These are phyloP conservation scores for Stemphylium lycopersici DNA, from an alignment of 2,329 filamentous ascomycete species.

Conservation along the genomic window DNA sequence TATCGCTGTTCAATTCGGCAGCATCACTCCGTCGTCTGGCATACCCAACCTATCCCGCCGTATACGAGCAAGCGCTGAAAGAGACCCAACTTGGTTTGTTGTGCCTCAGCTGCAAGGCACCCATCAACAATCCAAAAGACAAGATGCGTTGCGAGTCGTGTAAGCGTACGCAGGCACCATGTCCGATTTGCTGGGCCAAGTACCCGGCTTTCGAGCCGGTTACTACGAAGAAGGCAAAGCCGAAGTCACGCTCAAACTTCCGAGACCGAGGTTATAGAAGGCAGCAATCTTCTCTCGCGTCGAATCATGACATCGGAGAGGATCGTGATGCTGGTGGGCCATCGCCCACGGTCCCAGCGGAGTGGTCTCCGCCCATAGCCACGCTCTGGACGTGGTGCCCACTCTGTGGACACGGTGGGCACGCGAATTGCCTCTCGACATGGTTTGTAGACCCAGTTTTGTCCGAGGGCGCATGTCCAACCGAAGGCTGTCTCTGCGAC, in stretches of 20 bases:
- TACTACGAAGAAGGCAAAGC: conserved; percentile 39
- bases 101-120: conserved; percentile 63
- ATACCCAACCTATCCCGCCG: conserved; percentile 61
- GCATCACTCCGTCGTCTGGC: conserved; percentile 62
- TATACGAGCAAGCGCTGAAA: conserved; percentile 63
- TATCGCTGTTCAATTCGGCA: conserved; percentile 58
- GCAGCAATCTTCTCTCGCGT: conserved; percentile 36
- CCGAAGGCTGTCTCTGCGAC: conserved; percentile 65
- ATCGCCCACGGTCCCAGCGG: conserved; percentile 33
- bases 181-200: conserved; percentile 54
- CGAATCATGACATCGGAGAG: conserved; percentile 10
- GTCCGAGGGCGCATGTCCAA: conserved; percentile 63
- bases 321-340: conserved; percentile 21
- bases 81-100: conserved; percentile 61
- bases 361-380: conserved; percentile 32
- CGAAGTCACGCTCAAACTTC: conserved; percentile 27
- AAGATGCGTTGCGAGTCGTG: conserved; percentile 61
- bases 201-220: conserved; percentile 49
- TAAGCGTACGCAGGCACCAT: conserved; percentile 50
- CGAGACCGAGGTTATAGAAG: conserved; percentile 31
- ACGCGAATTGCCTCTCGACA: conserved; percentile 61
- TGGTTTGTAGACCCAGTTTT: conserved; percentile 59
- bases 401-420: conserved; percentile 66
- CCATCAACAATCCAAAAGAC: conserved; percentile 59
- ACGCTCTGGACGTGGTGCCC: conserved; percentile 64